These are phyloP conservation scores for Rhizopogon salebrosus DNA, from an alignment of 768 basidiomycete genomes.

Conservation along the genomic window DNA sequence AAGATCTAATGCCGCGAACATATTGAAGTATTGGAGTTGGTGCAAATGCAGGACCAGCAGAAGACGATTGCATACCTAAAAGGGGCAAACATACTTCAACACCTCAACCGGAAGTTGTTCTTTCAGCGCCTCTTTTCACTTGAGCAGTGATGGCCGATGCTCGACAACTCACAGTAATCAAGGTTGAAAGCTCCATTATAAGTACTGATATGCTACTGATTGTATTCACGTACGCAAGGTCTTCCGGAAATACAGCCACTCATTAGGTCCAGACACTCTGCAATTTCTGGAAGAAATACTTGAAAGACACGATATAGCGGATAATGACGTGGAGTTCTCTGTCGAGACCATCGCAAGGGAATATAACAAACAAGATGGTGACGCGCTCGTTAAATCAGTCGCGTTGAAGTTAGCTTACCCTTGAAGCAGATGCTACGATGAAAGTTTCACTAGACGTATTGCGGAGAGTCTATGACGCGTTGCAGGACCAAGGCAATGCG, in stretches of 20 bases:
- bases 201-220: neutral
- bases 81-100: neutral
- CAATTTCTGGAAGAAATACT: conserved; percentile 69
- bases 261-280: conserved; percentile 75
- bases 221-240: conserved; percentile 40
- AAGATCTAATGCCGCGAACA: conserved; percentile 68
- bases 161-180: conserved; percentile 39
- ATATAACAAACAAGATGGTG: conserved; percentile 88
- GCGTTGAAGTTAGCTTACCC: neutral
- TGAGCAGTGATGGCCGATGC: conserved; percentile 28
- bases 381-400: conserved; percentile 7
- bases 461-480: conserved; percentile 65
- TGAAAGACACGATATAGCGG: conserved; percentile 62
- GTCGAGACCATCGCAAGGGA: conserved; percentile 80
- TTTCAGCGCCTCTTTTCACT: too few relatives aligned
- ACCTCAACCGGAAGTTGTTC: neutral
- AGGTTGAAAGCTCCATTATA: conserved; percentile 23
- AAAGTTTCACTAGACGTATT: conserved; percentile 70
- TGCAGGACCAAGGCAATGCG: conserved; percentile 59
- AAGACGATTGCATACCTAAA: conserved; percentile 9
- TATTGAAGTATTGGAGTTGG: conserved; percentile 17
- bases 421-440: conserved; percentile 65
- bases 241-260: conserved; percentile 85
- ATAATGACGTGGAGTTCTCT: conserved; percentile 66
- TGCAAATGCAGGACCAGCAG: neutral